Conservation (phyloP, 768 basidiomycete genomes). For the Psilocybe cubensis region DNA sequence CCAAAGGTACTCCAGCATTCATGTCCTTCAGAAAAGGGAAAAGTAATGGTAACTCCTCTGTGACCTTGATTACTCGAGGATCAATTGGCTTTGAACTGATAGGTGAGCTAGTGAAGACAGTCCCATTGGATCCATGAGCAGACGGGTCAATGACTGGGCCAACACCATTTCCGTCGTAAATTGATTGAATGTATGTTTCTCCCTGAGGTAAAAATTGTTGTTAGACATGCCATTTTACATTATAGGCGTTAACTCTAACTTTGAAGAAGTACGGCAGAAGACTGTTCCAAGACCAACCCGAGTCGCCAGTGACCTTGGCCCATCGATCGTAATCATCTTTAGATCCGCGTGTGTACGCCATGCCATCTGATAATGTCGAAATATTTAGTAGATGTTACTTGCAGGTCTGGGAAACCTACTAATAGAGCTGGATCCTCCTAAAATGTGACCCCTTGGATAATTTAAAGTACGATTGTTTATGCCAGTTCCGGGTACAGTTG, state of each 20-base stretch:
- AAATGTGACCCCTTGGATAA: conserved; percentile 1
- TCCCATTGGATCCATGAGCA: conserved; percentile 39
- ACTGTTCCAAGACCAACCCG: conserved; percentile 38
- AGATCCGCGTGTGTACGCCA: conserved; percentile 37
- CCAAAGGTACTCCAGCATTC: conserved; percentile 31
- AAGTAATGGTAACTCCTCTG: conserved; percentile 26
- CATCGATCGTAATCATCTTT: conserved; percentile 30
- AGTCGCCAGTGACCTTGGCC: conserved; percentile 32
- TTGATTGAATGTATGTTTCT: conserved; percentile 38
- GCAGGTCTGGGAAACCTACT: background rate
- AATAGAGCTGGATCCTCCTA: background rate
- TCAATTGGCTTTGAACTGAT: conserved; percentile 35
- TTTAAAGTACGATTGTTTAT: background rate
- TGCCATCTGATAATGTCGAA: conserved; percentile 23
- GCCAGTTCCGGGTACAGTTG: background rate
- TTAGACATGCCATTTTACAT: background rate
- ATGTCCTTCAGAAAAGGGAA: conserved; percentile 32
- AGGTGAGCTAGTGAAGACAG: conserved; percentile 32
- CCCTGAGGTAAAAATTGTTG: conserved; percentile 29
- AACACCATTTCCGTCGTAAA: conserved; percentile 33
- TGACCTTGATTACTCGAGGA: conserved; percentile 31
- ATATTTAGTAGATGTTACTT: background rate
- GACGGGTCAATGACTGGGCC: conserved; percentile 37
- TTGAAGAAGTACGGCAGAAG: conserved; percentile 33
- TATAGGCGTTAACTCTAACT: conserved; percentile 15